phyloP scores from a whole-genome alignment of 2,329 filamentous ascomycete genomes.

The Sclerotinia trifoliorum region DNA sequence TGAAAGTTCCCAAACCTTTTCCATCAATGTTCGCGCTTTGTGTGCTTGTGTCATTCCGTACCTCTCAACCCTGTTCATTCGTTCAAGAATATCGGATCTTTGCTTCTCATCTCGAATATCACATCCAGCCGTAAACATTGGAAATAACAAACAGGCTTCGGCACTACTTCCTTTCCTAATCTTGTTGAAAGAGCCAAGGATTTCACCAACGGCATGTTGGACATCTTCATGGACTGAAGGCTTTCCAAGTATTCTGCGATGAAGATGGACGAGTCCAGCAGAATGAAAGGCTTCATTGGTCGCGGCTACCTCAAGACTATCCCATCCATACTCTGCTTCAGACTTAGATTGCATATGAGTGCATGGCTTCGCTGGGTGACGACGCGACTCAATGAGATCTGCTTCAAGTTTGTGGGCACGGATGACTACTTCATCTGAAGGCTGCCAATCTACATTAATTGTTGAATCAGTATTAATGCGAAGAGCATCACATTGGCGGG shows the following conservation, averaged over 20 bases:
- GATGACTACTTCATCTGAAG: slow-evolving; percentile 52
- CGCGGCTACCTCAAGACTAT: slow-evolving; percentile 63
- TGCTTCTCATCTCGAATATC: slow-evolving; percentile 60
- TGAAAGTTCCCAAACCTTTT: slow-evolving; percentile 66
- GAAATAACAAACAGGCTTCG: slow-evolving; percentile 74
- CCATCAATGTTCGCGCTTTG: slow-evolving; percentile 63
- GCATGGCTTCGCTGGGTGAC: slow-evolving; percentile 43
- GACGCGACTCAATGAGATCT: slow-evolving; percentile 57
- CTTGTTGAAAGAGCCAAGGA: slow-evolving; percentile 60
- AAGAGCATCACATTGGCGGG: slow-evolving; percentile 64
- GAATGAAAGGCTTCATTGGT: slow-evolving; percentile 79
- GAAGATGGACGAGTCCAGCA: slow-evolving; percentile 73
- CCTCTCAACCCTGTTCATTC: slow-evolving; percentile 66
- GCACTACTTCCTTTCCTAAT: slow-evolving; percentile 67
- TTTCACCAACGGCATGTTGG: slow-evolving; percentile 59
- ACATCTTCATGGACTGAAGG: slow-evolving; percentile 58
- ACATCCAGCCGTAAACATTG: slow-evolving; percentile 80
- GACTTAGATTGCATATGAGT: slow-evolving; percentile 48
- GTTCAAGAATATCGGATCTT: slow-evolving; percentile 59
- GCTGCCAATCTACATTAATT: slow-evolving; percentile 56
- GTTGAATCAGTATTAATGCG: slow-evolving; percentile 56
- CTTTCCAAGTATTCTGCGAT: slow-evolving; percentile 68
- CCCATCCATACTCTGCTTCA: slow-evolving; percentile 54
- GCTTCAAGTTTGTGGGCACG: slow-evolving; percentile 59
- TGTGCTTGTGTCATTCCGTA: slow-evolving; percentile 74